phyloP scores from a whole-genome alignment of 768 basidiomycete genomes.

The Melanogaster broomeanus region DNA sequence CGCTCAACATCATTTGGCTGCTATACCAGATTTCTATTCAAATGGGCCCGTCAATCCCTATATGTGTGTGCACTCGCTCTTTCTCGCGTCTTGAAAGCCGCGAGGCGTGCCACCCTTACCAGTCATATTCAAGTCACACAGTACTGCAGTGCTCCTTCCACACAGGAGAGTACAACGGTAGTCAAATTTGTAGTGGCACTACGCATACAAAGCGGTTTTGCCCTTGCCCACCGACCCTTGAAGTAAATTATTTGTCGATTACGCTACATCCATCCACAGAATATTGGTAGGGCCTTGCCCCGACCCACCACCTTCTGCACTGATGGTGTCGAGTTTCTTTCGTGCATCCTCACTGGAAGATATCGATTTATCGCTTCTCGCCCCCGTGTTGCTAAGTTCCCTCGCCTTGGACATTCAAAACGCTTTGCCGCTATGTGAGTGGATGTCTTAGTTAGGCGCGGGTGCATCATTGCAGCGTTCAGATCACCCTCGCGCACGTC shows the following conservation, averaged over 20 bases:
- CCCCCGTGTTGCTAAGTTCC: slow-evolving; percentile 3
- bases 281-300: slow-evolving; percentile 38
- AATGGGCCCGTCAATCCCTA: slow-evolving; percentile 4
- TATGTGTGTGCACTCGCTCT: slow-evolving; percentile 32
- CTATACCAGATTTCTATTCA: slow-evolving; percentile 20
- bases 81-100: slow-evolving; percentile 33
- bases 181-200: slow-evolving; percentile 36
- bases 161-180: slow-evolving; percentile 27
- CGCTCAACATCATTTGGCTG: slow-evolving; percentile 37
- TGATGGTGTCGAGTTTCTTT: slow-evolving; percentile 12
- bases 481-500: slow-evolving; percentile 21
- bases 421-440: slow-evolving; percentile 38
- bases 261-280: slow-evolving; percentile 30
- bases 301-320: slow-evolving; percentile 20
- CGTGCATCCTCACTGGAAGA: background rate
- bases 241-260: slow-evolving; percentile 37
- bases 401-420: slow-evolving; percentile 36
- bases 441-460: slow-evolving; percentile 19
- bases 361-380: slow-evolving; percentile 22
- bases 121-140: slow-evolving; percentile 39
- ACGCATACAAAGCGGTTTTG: slow-evolving; percentile 23
- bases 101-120: slow-evolving; percentile 40
- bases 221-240: slow-evolving; percentile 13
- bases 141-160: slow-evolving; percentile 37
- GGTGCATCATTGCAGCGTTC: slow-evolving; percentile 17